These are phyloP conservation scores for Pseudoscleropodium purum DNA, from an alignment of 225 moss, liverwort and hornwort genomes.

Conservation along the genomic window DNA sequence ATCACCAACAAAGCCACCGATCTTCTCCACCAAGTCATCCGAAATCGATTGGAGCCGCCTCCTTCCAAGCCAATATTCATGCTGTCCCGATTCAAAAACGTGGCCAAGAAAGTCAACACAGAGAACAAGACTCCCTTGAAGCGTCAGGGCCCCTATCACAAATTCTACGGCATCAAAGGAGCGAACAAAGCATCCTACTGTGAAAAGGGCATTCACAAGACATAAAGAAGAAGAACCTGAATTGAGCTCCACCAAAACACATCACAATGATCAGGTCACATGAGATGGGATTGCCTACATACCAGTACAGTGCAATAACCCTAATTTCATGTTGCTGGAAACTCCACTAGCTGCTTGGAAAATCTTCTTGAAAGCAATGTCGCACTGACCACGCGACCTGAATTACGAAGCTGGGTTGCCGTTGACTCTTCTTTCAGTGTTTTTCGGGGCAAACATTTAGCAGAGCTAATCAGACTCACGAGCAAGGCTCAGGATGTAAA, in stretches of 20 bases:
- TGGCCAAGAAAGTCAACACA: slow-evolving; percentile 33
- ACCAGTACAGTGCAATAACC: neutral
- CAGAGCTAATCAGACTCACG: neutral
- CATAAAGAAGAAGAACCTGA: neutral
- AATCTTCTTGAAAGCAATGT: neutral
- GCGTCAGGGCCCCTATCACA: slow-evolving; percentile 33
- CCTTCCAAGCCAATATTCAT: slow-evolving; percentile 29
- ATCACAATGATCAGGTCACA: neutral
- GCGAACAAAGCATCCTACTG: neutral
- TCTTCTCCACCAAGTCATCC: neutral
- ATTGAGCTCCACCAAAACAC: neutral
- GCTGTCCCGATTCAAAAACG: slow-evolving; percentile 41
- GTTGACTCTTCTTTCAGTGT: neutral
- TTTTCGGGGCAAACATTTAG: neutral
- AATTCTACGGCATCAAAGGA: slow-evolving; percentile 19
- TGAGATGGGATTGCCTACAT: neutral
- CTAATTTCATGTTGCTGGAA: neutral
- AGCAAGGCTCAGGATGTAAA: neutral
- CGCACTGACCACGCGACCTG: neutral
- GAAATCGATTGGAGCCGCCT: slow-evolving; percentile 8
- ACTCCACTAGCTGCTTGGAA: neutral
- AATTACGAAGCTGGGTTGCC: neutral
- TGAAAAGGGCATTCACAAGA: neutral
- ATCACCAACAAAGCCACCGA: slow-evolving; percentile 26
- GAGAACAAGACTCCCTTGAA: slow-evolving; percentile 37